Evolutionary conservation across 331 rosid species (phyloP), one percentile per base, ranked within the genome.

Genomic region (Quercus phellos): DNA sequence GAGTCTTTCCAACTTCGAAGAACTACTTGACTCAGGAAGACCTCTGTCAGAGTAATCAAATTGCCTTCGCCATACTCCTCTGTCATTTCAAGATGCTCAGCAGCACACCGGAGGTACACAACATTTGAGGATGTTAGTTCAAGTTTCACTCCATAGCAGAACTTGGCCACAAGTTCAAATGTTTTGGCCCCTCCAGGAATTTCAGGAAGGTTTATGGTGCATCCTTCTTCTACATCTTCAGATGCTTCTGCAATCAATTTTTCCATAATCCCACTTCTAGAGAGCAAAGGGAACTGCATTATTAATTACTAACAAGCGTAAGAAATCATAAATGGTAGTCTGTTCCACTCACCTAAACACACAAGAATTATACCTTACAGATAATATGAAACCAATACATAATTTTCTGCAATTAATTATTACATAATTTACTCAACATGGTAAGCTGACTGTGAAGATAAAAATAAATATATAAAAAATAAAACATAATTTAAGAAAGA

Each of bases 241-340:
- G 96, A 83, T 79, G 88, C 88, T 85, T 90, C 90, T 3, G 99
- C 92, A 74, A 93, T 91, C 90, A 85, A 58, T 83, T 78, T 93
- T 79, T 91, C 98, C 89, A 95, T 80, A 77, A 91, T 89, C 70
- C 98, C 98, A 70, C 99, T 93, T 89, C 92, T 91, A 18, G 99
- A 95, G 68, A 95, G 98, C 90, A 95, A 88, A 83, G 99, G 99
- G 84, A 95, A 95, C 99, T 95, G 96, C 91, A 90, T 32, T 78
- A 55, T 81, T 67, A 27, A 54, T 66, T 72, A 75, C 38, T 43
- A 73, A 76, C 51, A 81, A 17, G 74, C 58, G 77, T 81, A 64
- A 22, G 77, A 26, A 73, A 73, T 74, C 61, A 60, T 3, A 69
- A 74, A 32, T 70, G 17, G 70, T 9, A 63, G 2, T 55, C 75